A percentile compares a stretch with the other conserved stretches of the same genome.
These are phyloP conservation scores for Erucastrum elatum DNA, from an alignment of 345 rosid species.

Conservation along the genomic window DNA sequence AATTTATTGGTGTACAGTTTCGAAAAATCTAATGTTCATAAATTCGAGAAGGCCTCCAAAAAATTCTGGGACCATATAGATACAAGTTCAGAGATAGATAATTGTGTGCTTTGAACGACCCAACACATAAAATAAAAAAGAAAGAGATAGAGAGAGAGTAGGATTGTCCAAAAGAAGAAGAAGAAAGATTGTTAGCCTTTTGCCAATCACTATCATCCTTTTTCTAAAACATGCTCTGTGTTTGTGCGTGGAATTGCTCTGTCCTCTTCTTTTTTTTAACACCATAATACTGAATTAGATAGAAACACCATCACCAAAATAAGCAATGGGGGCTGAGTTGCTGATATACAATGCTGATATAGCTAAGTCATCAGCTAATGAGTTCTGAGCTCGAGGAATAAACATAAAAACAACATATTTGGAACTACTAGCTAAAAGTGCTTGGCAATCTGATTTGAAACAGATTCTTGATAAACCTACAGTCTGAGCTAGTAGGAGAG, in stretches of 20 bases:
- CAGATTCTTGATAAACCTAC: too few relatives aligned
- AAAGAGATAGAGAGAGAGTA: background rate
- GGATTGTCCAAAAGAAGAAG: background rate
- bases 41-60: background rate
- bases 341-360: too few relatives aligned
- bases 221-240: background rate
- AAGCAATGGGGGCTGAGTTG: too few relatives aligned
- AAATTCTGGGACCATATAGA: background rate
- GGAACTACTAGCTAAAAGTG: too few relatives aligned
- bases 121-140: background rate
- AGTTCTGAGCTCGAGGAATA: too few relatives aligned
- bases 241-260: background rate
- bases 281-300: too few relatives aligned
- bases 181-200: background rate
- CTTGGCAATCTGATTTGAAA: too few relatives aligned
- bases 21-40: background rate
- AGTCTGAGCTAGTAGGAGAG: too few relatives aligned
- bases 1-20: background rate
- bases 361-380: too few relatives aligned
- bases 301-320: too few relatives aligned
- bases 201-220: background rate
- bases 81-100: background rate
- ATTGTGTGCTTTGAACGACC: background rate
- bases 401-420: too few relatives aligned
- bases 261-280: background rate